Percentiles rank a stretch among this genome's conserved stretches.
Conservation (phyloP, 1,139 yeast genomes). For the Taphrina flavorubra region DNA sequence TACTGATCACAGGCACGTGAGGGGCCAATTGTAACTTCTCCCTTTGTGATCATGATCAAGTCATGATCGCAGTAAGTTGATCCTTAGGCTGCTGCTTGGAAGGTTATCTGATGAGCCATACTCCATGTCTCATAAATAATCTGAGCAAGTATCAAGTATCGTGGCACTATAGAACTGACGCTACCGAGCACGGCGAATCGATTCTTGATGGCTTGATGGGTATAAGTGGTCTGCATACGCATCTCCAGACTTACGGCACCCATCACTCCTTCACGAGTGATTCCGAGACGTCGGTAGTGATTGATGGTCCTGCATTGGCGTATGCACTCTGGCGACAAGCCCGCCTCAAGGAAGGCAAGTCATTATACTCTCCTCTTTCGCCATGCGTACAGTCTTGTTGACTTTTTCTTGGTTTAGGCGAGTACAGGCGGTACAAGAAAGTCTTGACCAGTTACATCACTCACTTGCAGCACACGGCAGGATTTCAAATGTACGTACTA, state of each 20-base stretch:
- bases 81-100: too few relatives aligned
- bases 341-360: slow-evolving; percentile 19
- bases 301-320: slow-evolving; percentile 31
- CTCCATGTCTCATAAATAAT: too few relatives aligned
- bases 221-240: slow-evolving; percentile 14
- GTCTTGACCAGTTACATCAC: neutral
- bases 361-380: neutral
- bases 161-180: too few relatives aligned
- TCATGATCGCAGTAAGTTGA: too few relatives aligned
- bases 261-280: neutral
- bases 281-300: neutral
- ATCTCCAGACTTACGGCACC: slow-evolving; percentile 9
- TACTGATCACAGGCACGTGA: too few relatives aligned
- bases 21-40: too few relatives aligned
- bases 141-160: too few relatives aligned
- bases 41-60: too few relatives aligned
- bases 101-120: too few relatives aligned
- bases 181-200: neutral
- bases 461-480: neutral
- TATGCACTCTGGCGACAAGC: slow-evolving; percentile 14
- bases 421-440: neutral
- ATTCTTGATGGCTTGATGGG: slow-evolving; percentile 2
- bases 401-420: neutral
- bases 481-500: neutral
- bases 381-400: too few relatives aligned